Conservation (phyloP, 345 rosid species). For the Lenwebbia sp. region DNA sequence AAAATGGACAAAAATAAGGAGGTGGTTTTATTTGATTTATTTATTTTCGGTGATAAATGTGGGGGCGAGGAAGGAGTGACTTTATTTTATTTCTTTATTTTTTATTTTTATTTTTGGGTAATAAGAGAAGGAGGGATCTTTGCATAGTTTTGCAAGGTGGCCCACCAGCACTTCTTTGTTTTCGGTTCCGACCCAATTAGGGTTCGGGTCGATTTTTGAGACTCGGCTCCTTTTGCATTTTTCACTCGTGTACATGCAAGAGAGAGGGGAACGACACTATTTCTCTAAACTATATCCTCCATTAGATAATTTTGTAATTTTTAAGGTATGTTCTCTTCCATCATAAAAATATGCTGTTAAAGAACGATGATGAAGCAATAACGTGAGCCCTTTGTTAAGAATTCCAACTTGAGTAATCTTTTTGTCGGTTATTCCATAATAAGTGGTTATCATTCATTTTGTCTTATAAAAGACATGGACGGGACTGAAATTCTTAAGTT, state of each 20-base stretch:
- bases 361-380: accelerated
- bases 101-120: too few species aligned
- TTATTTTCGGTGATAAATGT: not conserved
- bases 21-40: not conserved
- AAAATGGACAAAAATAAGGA: not conserved
- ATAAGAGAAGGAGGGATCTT: not conserved
- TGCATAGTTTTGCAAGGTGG: not conserved
- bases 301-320: too few species aligned
- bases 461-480: accelerated
- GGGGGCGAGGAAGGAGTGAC: too few species aligned
- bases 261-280: too few species aligned
- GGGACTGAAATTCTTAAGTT: accelerated
- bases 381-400: not conserved
- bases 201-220: too few species aligned
- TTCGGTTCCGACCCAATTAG: too few species aligned
- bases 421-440: not conserved
- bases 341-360: accelerated
- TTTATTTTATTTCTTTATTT: not conserved
- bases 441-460: not conserved
- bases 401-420: too few species aligned
- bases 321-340: not conserved
- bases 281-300: too few species aligned
- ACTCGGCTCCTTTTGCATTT: too few species aligned
- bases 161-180: too few species aligned
- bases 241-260: too few species aligned